These are phyloP conservation scores for Chlorella sp. DNA, from an alignment of 139 green algal genomes.

Conservation along the genomic window DNA sequence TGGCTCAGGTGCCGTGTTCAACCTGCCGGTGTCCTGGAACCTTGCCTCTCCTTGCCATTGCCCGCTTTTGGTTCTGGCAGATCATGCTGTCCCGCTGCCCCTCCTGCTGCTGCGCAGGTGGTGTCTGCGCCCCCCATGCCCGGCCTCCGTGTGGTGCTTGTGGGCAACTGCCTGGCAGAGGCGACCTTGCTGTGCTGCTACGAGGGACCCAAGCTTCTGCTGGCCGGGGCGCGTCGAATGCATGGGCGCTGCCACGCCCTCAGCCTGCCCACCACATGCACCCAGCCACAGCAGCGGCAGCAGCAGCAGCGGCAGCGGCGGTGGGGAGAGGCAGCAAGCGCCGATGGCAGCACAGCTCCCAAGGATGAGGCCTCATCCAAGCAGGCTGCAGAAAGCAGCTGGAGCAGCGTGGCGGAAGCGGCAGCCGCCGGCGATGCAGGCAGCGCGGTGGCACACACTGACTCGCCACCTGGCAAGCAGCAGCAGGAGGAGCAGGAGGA, in stretches of 20 bases:
- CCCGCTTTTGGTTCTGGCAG: too few relatives aligned
- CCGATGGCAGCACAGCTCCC: neutral
- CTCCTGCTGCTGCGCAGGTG: neutral
- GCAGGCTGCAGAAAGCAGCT: neutral
- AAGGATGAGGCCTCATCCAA: neutral
- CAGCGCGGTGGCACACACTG: neutral
- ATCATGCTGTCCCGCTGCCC: neutral
- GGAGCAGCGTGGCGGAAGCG: neutral
- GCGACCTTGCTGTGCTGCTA: neutral
- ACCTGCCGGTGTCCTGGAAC: too few relatives aligned
- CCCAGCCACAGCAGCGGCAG: too few relatives aligned
- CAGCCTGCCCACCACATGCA: too few relatives aligned
- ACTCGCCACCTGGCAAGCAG: neutral
- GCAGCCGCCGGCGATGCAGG: too few relatives aligned
- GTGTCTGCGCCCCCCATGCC: neutral
- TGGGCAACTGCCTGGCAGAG: conserved; percentile 16
- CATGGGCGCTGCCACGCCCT: too few relatives aligned
- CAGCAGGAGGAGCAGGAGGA: neutral
- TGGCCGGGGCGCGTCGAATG: neutral
- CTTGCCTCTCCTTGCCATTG: too few relatives aligned
- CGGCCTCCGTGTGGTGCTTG: conserved; percentile 3
- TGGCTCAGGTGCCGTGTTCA: too few relatives aligned
- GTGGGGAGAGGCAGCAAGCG: neutral
- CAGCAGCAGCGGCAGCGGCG: neutral
- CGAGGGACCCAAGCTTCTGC: neutral